These are phyloP conservation scores for Scenedesmus sp. DNA, from an alignment of 163 green algal species.

Conservation along the genomic window DNA sequence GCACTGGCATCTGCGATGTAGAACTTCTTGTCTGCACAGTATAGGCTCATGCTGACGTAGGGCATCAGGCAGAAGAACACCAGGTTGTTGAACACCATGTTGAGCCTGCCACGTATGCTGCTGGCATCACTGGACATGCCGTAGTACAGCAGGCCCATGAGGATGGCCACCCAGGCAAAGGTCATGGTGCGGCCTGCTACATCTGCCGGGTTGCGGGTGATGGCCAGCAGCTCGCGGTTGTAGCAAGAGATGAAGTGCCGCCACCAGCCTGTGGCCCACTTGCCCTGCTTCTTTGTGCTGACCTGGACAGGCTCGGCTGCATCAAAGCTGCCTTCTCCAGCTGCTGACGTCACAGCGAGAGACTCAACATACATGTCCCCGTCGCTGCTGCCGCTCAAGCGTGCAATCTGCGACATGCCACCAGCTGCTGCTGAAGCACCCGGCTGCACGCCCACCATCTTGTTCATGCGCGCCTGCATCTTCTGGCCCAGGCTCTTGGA, in stretches of 20 bases:
- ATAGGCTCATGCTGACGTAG: constrained; percentile 60
- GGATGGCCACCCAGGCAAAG: constrained; percentile 65
- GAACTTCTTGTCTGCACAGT: constrained; percentile 59
- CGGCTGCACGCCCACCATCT: background rate
- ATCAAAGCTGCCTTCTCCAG: background rate
- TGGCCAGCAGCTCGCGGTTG: constrained; percentile 45
- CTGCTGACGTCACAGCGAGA: background rate
- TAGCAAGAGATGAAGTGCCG: background rate
- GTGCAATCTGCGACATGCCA: background rate
- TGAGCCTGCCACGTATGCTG: constrained; percentile 49
- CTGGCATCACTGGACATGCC: constrained; percentile 36
- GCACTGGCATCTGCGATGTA: constrained; percentile 54
- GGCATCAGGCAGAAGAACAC: constrained; percentile 59
- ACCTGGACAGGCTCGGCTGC: background rate
- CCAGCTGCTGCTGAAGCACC: background rate
- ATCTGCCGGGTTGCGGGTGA: constrained; percentile 65
- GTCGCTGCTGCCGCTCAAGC: background rate
- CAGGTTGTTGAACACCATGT: constrained; percentile 51
- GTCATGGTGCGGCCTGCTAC: constrained; percentile 65
- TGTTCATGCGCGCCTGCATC: constrained; percentile 26
- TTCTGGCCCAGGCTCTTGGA: constrained; percentile 7
- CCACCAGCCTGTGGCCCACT: constrained; percentile 33
- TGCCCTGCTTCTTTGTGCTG: background rate
- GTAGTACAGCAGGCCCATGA: constrained; percentile 63
- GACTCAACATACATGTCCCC: background rate